These are phyloP conservation scores for Phlebiopsis flavidoalba DNA, from an alignment of 768 basidiomycete genomes.

Conservation along the genomic window DNA sequence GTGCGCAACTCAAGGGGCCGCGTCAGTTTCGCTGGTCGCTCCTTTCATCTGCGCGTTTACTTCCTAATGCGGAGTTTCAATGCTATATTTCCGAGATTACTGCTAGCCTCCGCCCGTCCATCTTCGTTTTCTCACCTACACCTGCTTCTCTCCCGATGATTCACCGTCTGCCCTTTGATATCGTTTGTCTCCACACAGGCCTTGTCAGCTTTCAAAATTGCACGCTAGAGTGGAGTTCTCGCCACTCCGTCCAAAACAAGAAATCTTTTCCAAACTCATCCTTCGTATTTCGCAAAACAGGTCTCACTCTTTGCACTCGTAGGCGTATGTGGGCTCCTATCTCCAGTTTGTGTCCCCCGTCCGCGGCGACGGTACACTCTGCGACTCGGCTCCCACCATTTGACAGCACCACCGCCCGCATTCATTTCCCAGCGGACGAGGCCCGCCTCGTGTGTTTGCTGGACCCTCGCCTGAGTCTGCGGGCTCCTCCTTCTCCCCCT, in stretches of 20 bases:
- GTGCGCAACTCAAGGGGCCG: not conserved
- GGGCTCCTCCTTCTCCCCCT: not conserved
- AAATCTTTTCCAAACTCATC: not conserved
- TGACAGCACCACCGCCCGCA: not conserved
- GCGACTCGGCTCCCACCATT: not conserved
- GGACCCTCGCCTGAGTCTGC: not conserved
- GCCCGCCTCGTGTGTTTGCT: not conserved
- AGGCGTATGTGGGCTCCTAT: not conserved
- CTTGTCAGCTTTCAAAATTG: not conserved
- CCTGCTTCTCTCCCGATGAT: constrained; percentile 8
- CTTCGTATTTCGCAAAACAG: not conserved
- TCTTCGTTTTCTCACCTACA: constrained; percentile 11
- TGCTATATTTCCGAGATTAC: constrained; percentile 1
- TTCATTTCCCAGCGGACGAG: not conserved
- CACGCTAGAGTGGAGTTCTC: not conserved
- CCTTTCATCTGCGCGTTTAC: not conserved
- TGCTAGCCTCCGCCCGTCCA: too few relatives aligned
- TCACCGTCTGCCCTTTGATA: not conserved
- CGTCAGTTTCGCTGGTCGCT: not conserved
- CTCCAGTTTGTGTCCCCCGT: too few relatives aligned
- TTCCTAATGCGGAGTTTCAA: constrained; percentile 5
- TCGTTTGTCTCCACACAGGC: not conserved
- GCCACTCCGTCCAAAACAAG: not conserved
- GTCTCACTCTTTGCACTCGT: not conserved
- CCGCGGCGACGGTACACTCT: not conserved